Evolutionary conservation across 2,329 filamentous ascomycete genomes (phyloP), one percentile per base, ranked within the genome.

Genomic region (Aciculosporium take): DNA sequence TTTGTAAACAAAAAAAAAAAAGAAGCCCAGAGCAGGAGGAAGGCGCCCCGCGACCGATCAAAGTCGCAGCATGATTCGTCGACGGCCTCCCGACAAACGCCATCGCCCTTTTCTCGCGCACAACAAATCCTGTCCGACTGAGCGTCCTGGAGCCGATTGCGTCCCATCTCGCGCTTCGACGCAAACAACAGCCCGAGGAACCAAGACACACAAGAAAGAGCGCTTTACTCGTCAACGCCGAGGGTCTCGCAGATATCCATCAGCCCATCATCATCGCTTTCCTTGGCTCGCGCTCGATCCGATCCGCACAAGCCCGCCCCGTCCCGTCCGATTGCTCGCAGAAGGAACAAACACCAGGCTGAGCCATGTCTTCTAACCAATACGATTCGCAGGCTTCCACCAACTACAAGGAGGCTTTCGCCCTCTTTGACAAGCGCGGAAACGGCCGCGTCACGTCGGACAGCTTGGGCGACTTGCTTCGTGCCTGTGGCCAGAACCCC

Each of bases 351-450:
- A 21, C 17, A 36, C 27, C 12, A 23, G 30, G 7, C 24, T 36
- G 31, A 37, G 30, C 27, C 40, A 72, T 71, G 67, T 53, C 65
- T 55, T 67, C 70, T 72, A 72, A 72, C 58, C 57, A 67, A 46
- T 67, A 60, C 53, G 69, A 72, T 47, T 56, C 64, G 36, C 74
- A 81, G 76, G 76, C 76, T 63, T 79, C 74, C 47, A 96, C 89
- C 70, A 96, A 98, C 81, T 98, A 96, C 85, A 96, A 96, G 74
- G 91, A 98, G 81, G 91, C 91, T 54, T 98, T 98, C 68, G 88
- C 88, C 56, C 84, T 98, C 63, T 98, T 96, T 73, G 91, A 98
- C 75, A 96, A 95, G 80, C 89, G 91, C 64, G 91, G 91, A 60
- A 94, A 85, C 61, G 88, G 89, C 59, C 88, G 88, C 55, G 91